Percentiles rank a stretch among this genome's conserved stretches.
These are phyloP conservation scores for Neofusicoccum parvum DNA, from an alignment of 2,329 filamentous ascomycete genomes.

Conservation along the genomic window DNA sequence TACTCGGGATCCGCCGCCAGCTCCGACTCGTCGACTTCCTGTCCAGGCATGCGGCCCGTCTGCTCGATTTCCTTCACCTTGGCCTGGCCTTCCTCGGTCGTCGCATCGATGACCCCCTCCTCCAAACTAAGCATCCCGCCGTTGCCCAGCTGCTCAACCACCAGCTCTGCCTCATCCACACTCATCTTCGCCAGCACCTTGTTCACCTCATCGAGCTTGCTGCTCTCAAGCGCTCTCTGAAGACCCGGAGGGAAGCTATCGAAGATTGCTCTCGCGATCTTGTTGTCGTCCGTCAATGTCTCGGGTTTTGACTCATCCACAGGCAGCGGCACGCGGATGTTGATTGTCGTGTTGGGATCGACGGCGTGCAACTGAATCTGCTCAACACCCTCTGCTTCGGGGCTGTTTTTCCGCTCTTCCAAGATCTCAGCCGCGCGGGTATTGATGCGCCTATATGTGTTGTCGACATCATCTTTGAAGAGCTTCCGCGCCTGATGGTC, in stretches of 20 bases:
- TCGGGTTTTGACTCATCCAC: conserved; percentile 37
- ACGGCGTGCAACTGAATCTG: conserved; percentile 98
- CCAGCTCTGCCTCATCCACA: conserved; percentile 81
- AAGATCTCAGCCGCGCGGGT: conserved; percentile 73
- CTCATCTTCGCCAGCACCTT: conserved; percentile 86
- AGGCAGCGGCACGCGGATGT: conserved; percentile 76
- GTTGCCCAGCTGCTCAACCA: conserved; percentile 78
- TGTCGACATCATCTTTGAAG: conserved; percentile 90
- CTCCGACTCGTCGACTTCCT: conserved; percentile 27
- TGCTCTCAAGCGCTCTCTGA: conserved; percentile 80
- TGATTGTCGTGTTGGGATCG: conserved; percentile 83
- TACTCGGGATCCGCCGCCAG: conserved; percentile 20
- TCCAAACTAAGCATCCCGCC: conserved; percentile 89
- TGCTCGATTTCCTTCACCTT: conserved; percentile 70
- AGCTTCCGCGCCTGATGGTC: conserved; percentile 88
- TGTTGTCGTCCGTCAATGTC: conserved; percentile 48
- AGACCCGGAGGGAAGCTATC: conserved; percentile 81
- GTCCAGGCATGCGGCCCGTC: conserved; percentile 40
- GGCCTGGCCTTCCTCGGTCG: conserved; percentile 80
- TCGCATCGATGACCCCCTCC: conserved; percentile 92
- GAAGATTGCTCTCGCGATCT: conserved; percentile 74
- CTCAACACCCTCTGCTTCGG: conserved; percentile 70
- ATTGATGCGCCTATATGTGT: conserved; percentile 81
- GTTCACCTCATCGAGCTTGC: conserved; percentile 86
- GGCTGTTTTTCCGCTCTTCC: conserved; percentile 55